These are phyloP conservation scores for Metahyphopichia silvanorum DNA, from an alignment of 805 yeast genomes.

Conservation along the genomic window DNA sequence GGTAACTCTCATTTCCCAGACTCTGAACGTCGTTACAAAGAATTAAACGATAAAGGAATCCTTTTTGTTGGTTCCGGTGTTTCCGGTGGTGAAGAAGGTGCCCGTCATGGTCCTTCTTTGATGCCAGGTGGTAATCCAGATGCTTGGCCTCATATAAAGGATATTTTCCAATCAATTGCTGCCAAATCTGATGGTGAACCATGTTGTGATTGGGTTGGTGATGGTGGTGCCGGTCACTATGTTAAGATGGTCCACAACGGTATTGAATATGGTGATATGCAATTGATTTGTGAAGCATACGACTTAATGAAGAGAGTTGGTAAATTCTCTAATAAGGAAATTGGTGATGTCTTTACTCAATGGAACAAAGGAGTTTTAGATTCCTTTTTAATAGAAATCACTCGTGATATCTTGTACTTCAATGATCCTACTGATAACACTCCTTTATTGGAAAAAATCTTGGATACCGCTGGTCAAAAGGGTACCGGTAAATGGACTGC, in stretches of 20 bases:
- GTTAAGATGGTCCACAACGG: slow-evolving; percentile 99
- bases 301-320: slow-evolving; percentile 94
- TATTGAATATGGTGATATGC: slow-evolving; percentile 99
- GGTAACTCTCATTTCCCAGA: slow-evolving; percentile 99
- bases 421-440: slow-evolving; percentile 83
- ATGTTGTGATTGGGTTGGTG: slow-evolving; percentile 99
- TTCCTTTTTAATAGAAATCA: slow-evolving; percentile 94
- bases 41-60: slow-evolving; percentile 82
- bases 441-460: slow-evolving; percentile 93
- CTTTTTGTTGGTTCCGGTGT: slow-evolving; percentile 98
- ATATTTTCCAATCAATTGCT: slow-evolving; percentile 91
- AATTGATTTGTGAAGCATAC: slow-evolving; percentile 96
- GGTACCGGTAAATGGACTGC: slow-evolving; percentile 99
- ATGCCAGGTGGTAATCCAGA: slow-evolving; percentile 99
- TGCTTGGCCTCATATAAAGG: slow-evolving; percentile 99
- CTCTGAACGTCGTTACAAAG: slow-evolving; percentile 93
- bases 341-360: slow-evolving; percentile 83
- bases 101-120: slow-evolving; percentile 97
- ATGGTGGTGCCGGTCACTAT: slow-evolving; percentile 98
- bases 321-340: slow-evolving; percentile 85
- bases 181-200: slow-evolving; percentile 99
- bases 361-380: slow-evolving; percentile 99
- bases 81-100: slow-evolving; percentile 99
- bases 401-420: slow-evolving; percentile 89
- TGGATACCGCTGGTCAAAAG: slow-evolving; percentile 98